Conservation (phyloP, 306 rosid species). For the Cicer yamashitae region DNA sequence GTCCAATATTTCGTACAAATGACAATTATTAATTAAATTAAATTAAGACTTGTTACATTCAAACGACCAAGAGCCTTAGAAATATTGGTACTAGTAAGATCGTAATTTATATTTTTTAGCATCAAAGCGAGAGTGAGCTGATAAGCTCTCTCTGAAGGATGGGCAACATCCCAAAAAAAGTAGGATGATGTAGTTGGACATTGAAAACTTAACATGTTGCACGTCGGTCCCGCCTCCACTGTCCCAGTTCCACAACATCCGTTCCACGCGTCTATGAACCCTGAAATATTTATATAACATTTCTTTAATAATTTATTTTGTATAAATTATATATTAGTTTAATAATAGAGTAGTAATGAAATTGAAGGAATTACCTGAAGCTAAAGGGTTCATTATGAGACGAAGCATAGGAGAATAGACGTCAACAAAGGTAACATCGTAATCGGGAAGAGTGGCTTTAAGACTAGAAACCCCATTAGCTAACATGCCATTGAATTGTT, state of each 20-base stretch:
- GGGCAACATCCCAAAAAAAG: too few species aligned
- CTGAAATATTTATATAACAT: conserved; percentile 23
- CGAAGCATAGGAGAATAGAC: conserved; percentile 42
- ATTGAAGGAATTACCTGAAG: neutral
- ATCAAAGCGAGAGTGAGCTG: too few species aligned
- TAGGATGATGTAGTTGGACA: too few species aligned
- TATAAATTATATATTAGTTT: neutral
- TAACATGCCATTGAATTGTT: conserved; percentile 37
- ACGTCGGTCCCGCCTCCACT: neutral
- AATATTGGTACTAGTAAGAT: too few species aligned
- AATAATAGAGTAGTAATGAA: neutral
- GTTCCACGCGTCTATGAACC: conserved; percentile 21
- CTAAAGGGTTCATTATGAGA: conserved; percentile 36
- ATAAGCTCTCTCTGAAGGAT: too few species aligned
- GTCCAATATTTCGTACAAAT: too few species aligned
- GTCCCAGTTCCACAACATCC: conserved; percentile 57
- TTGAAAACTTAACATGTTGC: neutral
- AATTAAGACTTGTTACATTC: too few species aligned
- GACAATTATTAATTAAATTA: too few species aligned
- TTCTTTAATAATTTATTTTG: neutral
- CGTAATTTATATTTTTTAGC: too few species aligned
- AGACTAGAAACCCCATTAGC: neutral
- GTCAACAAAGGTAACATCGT: conserved; percentile 44
- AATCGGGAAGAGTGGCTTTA: neutral
- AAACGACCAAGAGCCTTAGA: too few species aligned